Evolutionary conservation across 2,329 filamentous ascomycete species (phyloP), one percentile per base, ranked within the genome.

Genomic region (Penicillium glabrum): DNA sequence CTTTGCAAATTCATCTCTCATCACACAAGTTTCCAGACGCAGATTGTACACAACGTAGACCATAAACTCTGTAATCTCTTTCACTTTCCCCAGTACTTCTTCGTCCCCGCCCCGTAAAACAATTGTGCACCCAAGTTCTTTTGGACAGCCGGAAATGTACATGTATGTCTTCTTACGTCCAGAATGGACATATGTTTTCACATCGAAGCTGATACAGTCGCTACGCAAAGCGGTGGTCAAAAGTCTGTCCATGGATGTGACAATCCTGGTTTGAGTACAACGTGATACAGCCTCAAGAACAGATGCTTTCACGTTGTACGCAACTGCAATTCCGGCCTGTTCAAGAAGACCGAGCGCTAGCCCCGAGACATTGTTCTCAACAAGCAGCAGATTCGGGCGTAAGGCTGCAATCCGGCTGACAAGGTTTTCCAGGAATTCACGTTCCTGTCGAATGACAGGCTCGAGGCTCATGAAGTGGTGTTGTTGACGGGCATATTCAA

Each of bases 31-130:
- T 75, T 99, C 95, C 14, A 99, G 82, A 70, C 96, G 96, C 52
- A 99, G 81, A 67, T 97, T 99, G 76, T 99, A 99, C 13, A 98
- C 93, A 21, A 99, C 96, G 66, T 98, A 99, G 37, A 96, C 89
- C 93, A 99, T 97, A 70, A 99, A 98, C 71, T 99, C 95, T 11
- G 93, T 95, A 63, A 99, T 95, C 51, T 87, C 85, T 76, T 99
- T 99, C 73, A 99, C 86, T 65, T 87, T 90, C 1, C 86, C 80
- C 19, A 99, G 81, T 0, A 86, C 81, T 47, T 84, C 79, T 29
- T 86, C 87, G 57, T 89, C 86, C 3, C 89, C 90, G 1, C 95
- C 95, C 46, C 95, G 87, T 23, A 99, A 80, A 13, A 92, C 91
- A 65, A 99, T 96, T 0, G 95, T 99, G 70, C 95, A 98, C 0